Conservation (phyloP, 1,284 basidiomycete species). For the Heterobasidion parviporum region DNA sequence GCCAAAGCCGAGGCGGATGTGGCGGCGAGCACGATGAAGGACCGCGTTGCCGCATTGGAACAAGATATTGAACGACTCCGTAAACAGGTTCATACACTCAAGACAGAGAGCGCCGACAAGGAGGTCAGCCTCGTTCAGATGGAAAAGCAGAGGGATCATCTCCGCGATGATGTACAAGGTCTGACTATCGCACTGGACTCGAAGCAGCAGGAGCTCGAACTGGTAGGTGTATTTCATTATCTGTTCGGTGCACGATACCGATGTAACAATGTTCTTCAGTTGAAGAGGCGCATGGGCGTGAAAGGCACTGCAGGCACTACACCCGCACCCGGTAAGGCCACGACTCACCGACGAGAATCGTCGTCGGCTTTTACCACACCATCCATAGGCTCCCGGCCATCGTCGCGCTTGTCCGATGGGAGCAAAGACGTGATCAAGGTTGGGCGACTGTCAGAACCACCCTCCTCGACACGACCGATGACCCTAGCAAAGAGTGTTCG, state of each 20-base stretch:
- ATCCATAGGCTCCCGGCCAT: conserved; percentile 20
- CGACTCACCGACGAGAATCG: conserved; percentile 43
- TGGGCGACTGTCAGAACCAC: conserved; percentile 19
- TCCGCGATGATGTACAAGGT: conserved; percentile 71
- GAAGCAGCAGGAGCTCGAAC: conserved; percentile 84
- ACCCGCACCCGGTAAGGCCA: conserved; percentile 38
- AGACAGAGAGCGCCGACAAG: conserved; percentile 75
- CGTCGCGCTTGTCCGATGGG: conserved; percentile 48
- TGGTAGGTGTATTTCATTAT: conserved; percentile 49
- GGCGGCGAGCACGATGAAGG: conserved; percentile 34
- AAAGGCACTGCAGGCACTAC: conserved; percentile 56
- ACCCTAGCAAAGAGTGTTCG: conserved; percentile 43
- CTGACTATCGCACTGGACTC: conserved; percentile 83
- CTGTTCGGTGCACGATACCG: conserved; percentile 1
- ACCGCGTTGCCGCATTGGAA: conserved; percentile 41
- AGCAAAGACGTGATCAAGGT: conserved; percentile 29
- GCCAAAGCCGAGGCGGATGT: conserved; percentile 48
- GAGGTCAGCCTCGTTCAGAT: conserved; percentile 76
- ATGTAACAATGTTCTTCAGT: conserved; percentile 29
- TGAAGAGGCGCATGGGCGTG: conserved; percentile 64
- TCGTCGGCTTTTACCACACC: conserved; percentile 46
- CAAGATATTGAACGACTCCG: conserved; percentile 60
- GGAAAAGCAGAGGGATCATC: conserved; percentile 55
- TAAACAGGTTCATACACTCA: conserved; percentile 58
- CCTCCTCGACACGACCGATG: conserved; percentile 16